Percentiles rank a stretch among this genome's conserved stretches.
These are phyloP conservation scores for Cyberlindnera maritima DNA, from an alignment of 805 yeast genomes.

Conservation along the genomic window DNA sequence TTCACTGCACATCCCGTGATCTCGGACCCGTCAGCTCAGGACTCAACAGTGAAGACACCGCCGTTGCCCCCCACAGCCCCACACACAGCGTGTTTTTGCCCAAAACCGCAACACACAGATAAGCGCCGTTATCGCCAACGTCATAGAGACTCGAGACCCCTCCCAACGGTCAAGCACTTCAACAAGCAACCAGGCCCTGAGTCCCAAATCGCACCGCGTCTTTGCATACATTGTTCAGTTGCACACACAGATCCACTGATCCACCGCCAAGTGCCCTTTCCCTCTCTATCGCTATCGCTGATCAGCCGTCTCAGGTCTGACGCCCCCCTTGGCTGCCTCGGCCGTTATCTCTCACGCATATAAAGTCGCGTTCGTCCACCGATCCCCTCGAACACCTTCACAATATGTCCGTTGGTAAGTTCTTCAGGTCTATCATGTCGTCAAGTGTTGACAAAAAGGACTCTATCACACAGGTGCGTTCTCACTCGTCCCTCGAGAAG, in stretches of 20 bases:
- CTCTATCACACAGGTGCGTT: not conserved
- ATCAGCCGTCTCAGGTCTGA: not conserved
- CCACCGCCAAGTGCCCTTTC: no score
- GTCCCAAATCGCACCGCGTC: conserved; percentile 2
- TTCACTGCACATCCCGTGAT: no score
- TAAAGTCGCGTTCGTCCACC: not conserved
- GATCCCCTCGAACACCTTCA: not conserved
- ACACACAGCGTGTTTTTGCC: not conserved
- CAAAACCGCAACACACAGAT: not conserved
- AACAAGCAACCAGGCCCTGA: not conserved
- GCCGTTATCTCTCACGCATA: not conserved
- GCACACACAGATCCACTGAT: no score
- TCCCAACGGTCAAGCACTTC: no score
- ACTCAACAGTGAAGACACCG: not conserved
- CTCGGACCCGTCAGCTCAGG: no score
- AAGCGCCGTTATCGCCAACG: not conserved
- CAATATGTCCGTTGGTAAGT: conserved; percentile 5
- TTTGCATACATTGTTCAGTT: conserved; percentile 1
- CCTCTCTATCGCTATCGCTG: not conserved
- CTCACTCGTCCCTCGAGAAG: conserved; percentile 7
- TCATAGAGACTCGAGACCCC: no score
- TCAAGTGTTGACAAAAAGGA: conserved; percentile 10
- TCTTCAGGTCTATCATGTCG: conserved; percentile 9
- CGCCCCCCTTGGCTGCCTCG: not conserved
- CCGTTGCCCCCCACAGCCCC: not conserved